Evolutionary conservation across 2,329 filamentous ascomycete species (phyloP).

Genomic region (Cladosporium oxysporum): DNA sequence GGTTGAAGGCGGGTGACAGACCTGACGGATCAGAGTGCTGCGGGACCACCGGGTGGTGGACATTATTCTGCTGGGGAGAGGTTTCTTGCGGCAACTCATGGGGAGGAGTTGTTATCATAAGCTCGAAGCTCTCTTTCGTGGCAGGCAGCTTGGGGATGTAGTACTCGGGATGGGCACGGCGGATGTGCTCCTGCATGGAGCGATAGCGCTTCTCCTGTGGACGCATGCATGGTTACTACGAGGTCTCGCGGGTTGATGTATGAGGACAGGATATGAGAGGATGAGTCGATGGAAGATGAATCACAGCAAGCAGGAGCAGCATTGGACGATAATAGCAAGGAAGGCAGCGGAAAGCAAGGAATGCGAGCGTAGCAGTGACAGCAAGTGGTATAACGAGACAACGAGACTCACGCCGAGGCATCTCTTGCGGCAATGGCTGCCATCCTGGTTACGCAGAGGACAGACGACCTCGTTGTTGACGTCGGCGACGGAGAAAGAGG

Average conservation of each 20-base stretch:
- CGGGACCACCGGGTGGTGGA: conserved; percentile 24
- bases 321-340: conserved; percentile 12
- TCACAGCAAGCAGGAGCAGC: conserved; percentile 13
- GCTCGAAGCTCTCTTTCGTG: conserved; percentile 93
- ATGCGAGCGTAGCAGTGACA: background rate
- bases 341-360: background rate
- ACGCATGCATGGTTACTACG: conserved; percentile 20
- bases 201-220: conserved; percentile 88
- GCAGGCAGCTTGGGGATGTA: conserved; percentile 98
- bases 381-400: background rate
- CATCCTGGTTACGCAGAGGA: conserved; percentile 92
- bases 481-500: conserved; percentile 89
- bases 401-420: conserved; percentile 87
- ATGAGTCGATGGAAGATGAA: background rate
- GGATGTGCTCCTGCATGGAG: conserved; percentile 99
- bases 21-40: conserved; percentile 39
- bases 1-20: conserved; percentile 39
- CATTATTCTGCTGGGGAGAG: conserved; percentile 31
- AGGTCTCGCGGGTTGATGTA: conserved; percentile 10
- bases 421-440: conserved; percentile 93
- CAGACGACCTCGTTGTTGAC: conserved; percentile 96
- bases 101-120: conserved; percentile 92
- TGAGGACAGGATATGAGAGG: background rate
- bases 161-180: conserved; percentile 92
- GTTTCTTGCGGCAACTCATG: conserved; percentile 60